Evolutionary conservation across 495 filamentous ascomycete genomes (phyloP), one percentile per base, ranked within the genome.

Genomic region (Collariella sp.): DNA sequence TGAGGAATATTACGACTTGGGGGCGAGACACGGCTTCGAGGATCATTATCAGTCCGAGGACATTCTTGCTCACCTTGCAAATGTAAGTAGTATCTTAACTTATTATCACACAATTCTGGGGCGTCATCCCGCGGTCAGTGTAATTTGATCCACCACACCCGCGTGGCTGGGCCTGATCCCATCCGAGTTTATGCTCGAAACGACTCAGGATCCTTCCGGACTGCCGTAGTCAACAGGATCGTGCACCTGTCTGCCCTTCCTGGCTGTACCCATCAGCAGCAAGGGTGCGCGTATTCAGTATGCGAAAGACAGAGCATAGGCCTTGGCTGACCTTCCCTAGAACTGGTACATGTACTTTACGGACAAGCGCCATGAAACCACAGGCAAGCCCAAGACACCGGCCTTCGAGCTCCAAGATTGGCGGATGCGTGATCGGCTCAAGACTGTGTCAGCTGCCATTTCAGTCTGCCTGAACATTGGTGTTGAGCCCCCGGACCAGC

Each of bases 261-360:
- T 13, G 16, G 45, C 45, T 12, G 19, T 22, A 9, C 11, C 33
- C 23, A 5, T 11, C 11, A 49, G 20, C 1, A 15, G 2, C n/a
- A 2, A 22, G 34, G 23, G 48, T 41, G 38, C 48, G 35, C 3
- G 31, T n/a, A 50, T 41, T 13, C 19, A 16, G 41, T 18, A 10
- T 7, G 6, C 12, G 16, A 7, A 24, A 35, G 7, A 33, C 20
- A 26, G 1, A 36, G 7, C 15, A 53, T 29, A 24, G 29, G 15
- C 12, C 5, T 39, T 9, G 24, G 13, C 46, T 60, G 29, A 51
- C 35, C 24, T 16, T 35, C 13, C 10, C 16, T n/a, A 90, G 84
- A 83, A 79, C 54, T 97, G 95, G 79, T 96, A 91, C 73, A 96
- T 96, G 91, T 99, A 97, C 69, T 99, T 86, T 66, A 95, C 89